phyloP scores from a whole-genome alignment of 1,284 basidiomycete genomes.

The Sphaerobolus stellatus region DNA sequence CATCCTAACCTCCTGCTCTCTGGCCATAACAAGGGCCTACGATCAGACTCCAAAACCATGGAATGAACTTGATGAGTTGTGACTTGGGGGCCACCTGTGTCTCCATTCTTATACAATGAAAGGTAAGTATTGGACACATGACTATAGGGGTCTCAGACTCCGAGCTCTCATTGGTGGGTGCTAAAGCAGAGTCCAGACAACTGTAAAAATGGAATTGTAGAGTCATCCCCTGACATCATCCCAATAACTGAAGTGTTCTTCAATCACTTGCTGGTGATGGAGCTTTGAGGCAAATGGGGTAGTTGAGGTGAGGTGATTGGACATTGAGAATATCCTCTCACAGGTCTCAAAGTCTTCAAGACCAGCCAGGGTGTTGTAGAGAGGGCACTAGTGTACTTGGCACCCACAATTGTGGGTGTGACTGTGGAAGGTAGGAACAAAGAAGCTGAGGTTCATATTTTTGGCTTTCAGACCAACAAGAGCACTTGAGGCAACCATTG shows the following conservation, averaged over 20 bases:
- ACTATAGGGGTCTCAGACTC: too few species aligned
- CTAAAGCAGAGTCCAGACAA: too few species aligned
- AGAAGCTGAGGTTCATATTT: slow-evolving; percentile 11
- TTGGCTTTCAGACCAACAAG: slow-evolving; percentile 19
- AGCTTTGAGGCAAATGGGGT: slow-evolving; percentile 25
- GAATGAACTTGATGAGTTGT: too few species aligned
- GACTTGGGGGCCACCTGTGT: too few species aligned
- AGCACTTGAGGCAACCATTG: slow-evolving; percentile 24
- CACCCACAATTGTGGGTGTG: slow-evolving; percentile 35
- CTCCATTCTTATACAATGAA: too few species aligned
- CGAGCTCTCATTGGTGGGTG: too few species aligned
- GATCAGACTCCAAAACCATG: too few species aligned
- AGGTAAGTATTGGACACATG: too few species aligned
- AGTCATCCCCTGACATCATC: too few species aligned
- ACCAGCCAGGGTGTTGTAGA: slow-evolving; percentile 29
- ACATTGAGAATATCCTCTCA: slow-evolving; percentile 32
- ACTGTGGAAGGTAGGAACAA: slow-evolving; percentile 33
- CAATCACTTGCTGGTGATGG: slow-evolving; percentile 26
- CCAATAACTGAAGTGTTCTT: slow-evolving; percentile 19
- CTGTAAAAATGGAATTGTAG: too few species aligned
- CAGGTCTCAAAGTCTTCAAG: slow-evolving; percentile 36
- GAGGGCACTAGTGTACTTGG: slow-evolving; percentile 31
- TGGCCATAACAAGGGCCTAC: too few species aligned
- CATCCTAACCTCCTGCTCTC: too few species aligned
- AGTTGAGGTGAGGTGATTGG: slow-evolving; percentile 28